Evolutionary conservation across 441 rosid genomes (phyloP).

Genomic region (Daphne laureola): DNA sequence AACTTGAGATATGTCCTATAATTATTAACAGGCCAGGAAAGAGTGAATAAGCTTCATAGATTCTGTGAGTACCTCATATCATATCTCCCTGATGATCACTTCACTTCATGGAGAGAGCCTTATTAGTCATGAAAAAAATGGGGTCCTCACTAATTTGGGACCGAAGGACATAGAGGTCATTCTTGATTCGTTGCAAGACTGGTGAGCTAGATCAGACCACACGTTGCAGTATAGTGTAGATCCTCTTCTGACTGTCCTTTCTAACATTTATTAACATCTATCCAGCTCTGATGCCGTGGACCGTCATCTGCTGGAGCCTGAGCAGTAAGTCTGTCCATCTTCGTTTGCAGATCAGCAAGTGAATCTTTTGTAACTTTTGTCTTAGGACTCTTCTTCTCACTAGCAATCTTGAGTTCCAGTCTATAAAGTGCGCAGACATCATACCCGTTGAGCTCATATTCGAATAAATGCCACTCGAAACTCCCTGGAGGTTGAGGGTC

Average conservation of each 20-base stretch:
- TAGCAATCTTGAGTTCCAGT: conserved; percentile 40
- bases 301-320: conserved; percentile 35
- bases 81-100: neutral
- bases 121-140: neutral
- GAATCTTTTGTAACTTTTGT: conserved; percentile 41
- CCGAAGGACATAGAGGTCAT: conserved; percentile 6
- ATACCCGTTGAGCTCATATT: conserved; percentile 37
- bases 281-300: conserved; percentile 27
- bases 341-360: conserved; percentile 52
- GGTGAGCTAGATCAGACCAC: conserved; percentile 4
- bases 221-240: conserved; percentile 7
- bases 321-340: conserved; percentile 62
- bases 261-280: conserved; percentile 7
- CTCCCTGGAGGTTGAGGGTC: conserved; percentile 59
- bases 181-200: conserved; percentile 10
- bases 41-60: neutral
- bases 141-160: too few species aligned
- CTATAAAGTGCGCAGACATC: conserved; percentile 45
- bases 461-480: conserved; percentile 59
- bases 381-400: conserved; percentile 51
- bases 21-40: conserved; percentile 2
- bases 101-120: neutral
- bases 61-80: neutral
- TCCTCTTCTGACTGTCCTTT: conserved; percentile 17
- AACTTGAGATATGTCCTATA: neutral